phyloP scores from a whole-genome alignment of 768 basidiomycete genomes.

The Rickenella mellea region DNA sequence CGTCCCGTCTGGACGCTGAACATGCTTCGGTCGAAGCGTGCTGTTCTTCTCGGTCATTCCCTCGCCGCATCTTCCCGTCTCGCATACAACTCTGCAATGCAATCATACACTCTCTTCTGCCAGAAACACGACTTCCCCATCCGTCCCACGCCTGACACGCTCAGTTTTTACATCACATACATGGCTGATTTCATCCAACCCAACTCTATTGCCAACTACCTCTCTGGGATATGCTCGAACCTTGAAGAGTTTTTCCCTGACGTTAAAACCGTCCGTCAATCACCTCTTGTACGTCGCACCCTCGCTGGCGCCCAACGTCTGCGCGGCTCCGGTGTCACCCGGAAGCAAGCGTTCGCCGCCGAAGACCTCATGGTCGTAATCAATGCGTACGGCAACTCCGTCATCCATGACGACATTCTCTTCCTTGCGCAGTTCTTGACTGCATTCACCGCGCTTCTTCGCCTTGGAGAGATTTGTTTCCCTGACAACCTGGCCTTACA shows the following conservation, averaged over 20 bases:
- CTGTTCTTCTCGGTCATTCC: slow-evolving; percentile 21
- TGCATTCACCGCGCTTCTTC: slow-evolving; percentile 15
- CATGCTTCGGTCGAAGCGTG: slow-evolving; percentile 19
- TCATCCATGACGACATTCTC: slow-evolving; percentile 14
- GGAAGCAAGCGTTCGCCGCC: slow-evolving; percentile 19
- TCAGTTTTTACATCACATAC: slow-evolving; percentile 25
- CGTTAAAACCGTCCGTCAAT: slow-evolving; percentile 10
- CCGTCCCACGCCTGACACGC: slow-evolving; percentile 26
- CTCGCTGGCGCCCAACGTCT: slow-evolving; percentile 21
- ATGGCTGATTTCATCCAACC: slow-evolving; percentile 28
- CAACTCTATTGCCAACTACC: slow-evolving; percentile 23
- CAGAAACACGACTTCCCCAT: slow-evolving; percentile 20
- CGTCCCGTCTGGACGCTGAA: slow-evolving; percentile 25
- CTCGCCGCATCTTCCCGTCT: slow-evolving; percentile 15
- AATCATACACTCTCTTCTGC: slow-evolving; percentile 29
- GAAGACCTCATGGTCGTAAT: slow-evolving; percentile 6
- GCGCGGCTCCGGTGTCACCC: slow-evolving; percentile 7
- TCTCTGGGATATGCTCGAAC: slow-evolving; percentile 27
- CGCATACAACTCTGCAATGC: slow-evolving; percentile 23
- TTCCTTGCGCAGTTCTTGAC: slow-evolving; percentile 13
- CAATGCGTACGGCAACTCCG: background rate
- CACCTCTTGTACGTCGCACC: slow-evolving; percentile 18
- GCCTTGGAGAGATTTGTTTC: slow-evolving; percentile 20
- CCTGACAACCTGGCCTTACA: slow-evolving; percentile 9
- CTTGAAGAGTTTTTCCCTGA: slow-evolving; percentile 22